Base-by-base conservation (phyloP, 306 rosid species). In the Cyamopsis tetragonoloba region DNA sequence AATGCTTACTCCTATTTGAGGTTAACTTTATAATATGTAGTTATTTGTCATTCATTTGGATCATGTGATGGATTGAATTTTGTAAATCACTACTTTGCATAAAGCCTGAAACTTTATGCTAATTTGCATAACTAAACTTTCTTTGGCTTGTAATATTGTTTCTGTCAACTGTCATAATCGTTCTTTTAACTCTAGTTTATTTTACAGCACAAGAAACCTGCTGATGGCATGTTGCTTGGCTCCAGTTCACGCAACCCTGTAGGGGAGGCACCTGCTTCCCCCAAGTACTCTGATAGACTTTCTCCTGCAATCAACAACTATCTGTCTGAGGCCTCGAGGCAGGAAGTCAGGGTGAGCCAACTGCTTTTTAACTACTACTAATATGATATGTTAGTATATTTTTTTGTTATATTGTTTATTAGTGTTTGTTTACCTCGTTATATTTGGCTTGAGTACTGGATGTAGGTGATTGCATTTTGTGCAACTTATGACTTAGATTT, bases 251-350 rank as follows among this genome's bases (percentile, higher is more conserved):
- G 96, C 58, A 89, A 87, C 48, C 87, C 97, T 48, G 88, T 88
- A 44, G 97, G 87, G 24, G 98, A 93, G 79, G 82, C 81, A 53
- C 91, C 96, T 73, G 80, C 88, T 69, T 89, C 98, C 69, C 98
- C 98, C 6, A 93, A 93, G 74, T 93, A 93, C 77, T 89, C 98
- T 56, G 98, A 93, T 68, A 84, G 89, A 77, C 98, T 93, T 47
- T 93, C 98, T 65, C 98, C 98, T 38, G 88, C 98, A 18, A 86
- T 93, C 68, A 89, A 93, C 89, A 93, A 83, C 78, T 93, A 93
- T 83, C 82, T 93, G 51, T 93, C 97, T 30, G 98, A 93, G 79
- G 98, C 98, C 37, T 93, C 98, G 11, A 83, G 98, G 76, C 98
- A 89, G 81, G 97, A 93, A 84, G 92, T 93, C 80, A 86, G 96